Percentiles rank a stretch among this genome's conserved stretches.
phyloP scores from a whole-genome alignment of 1,284 basidiomycete genomes.

The Tilletia indica region DNA sequence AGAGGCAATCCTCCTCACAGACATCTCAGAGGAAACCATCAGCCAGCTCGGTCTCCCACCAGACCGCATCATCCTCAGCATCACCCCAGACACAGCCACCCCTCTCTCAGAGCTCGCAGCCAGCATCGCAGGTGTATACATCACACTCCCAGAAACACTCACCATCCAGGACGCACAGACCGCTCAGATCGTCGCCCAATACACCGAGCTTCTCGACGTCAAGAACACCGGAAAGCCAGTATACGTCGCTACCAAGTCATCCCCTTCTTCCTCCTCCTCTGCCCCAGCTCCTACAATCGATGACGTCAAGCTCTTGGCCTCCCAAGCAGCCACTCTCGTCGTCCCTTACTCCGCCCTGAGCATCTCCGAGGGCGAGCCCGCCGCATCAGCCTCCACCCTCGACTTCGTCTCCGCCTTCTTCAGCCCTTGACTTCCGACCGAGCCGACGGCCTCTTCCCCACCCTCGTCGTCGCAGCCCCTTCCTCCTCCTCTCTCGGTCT shows the following conservation, averaged over 20 bases:
- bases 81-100: slow-evolving; percentile 25
- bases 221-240: slow-evolving; percentile 45
- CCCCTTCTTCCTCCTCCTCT: slow-evolving; percentile 14
- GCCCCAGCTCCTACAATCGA: slow-evolving; percentile 29
- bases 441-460: slow-evolving; percentile 86
- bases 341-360: slow-evolving; percentile 39
- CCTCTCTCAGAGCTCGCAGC: slow-evolving; percentile 33
- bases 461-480: slow-evolving; percentile 65
- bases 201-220: slow-evolving; percentile 34
- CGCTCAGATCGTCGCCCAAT: slow-evolving; percentile 30
- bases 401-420: slow-evolving; percentile 49
- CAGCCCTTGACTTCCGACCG: slow-evolving; percentile 77
- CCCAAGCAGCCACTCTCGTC: slow-evolving; percentile 37
- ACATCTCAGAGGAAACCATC: slow-evolving; percentile 44
- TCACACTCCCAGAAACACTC: slow-evolving; percentile 31
- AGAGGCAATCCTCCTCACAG: slow-evolving; percentile 45
- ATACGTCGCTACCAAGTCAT: slow-evolving; percentile 31
- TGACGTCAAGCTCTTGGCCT: slow-evolving; percentile 32
- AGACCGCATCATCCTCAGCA: slow-evolving; percentile 36
- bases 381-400: slow-evolving; percentile 30
- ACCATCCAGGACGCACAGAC: slow-evolving; percentile 31
- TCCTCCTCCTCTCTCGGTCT: slow-evolving; percentile 77
- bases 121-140: slow-evolving; percentile 35
- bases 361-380: slow-evolving; percentile 22
- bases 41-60: slow-evolving; percentile 34